phyloP scores from a whole-genome alignment of 2,329 filamentous ascomycete genomes.

The Trichoderma guizhouense region DNA sequence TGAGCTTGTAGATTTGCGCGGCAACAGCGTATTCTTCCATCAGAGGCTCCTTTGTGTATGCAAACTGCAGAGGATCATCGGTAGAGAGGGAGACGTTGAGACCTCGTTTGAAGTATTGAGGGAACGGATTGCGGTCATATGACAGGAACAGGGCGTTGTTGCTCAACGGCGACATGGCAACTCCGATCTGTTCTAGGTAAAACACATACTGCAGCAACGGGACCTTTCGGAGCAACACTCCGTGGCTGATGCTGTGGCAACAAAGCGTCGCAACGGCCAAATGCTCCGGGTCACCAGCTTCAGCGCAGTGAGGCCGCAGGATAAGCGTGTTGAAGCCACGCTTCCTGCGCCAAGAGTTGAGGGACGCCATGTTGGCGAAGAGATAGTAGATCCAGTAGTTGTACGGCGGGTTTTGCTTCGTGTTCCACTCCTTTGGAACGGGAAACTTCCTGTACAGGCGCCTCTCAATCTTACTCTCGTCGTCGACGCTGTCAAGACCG shows the following conservation, averaged over 20 bases:
- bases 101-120: constrained; percentile 91
- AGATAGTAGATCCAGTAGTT: constrained; percentile 99
- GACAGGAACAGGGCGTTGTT: constrained; percentile 97
- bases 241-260: constrained; percentile 96
- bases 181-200: constrained; percentile 98
- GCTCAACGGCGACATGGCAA: constrained; percentile 98
- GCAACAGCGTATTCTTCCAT: constrained; percentile 98
- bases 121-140: constrained; percentile 94
- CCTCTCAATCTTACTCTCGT: constrained; percentile 94
- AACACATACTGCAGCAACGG: constrained; percentile 95
- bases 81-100: constrained; percentile 95
- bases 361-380: constrained; percentile 86
- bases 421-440: constrained; percentile 81
- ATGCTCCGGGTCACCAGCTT: constrained; percentile 96
- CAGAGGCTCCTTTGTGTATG: constrained; percentile 94
- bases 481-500: constrained; percentile 95
- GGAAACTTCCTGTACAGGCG: constrained; percentile 94
- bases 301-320: constrained; percentile 89
- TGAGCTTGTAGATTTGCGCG: constrained; percentile 97
- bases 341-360: constrained; percentile 87
- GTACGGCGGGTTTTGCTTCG: constrained; percentile 94
- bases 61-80: constrained; percentile 95
- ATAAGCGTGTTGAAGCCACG: constrained; percentile 95
- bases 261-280: constrained; percentile 86
- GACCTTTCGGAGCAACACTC: constrained; percentile 86